phyloP scores from a whole-genome alignment of 768 basidiomycete species.

The Trametes villosa region DNA sequence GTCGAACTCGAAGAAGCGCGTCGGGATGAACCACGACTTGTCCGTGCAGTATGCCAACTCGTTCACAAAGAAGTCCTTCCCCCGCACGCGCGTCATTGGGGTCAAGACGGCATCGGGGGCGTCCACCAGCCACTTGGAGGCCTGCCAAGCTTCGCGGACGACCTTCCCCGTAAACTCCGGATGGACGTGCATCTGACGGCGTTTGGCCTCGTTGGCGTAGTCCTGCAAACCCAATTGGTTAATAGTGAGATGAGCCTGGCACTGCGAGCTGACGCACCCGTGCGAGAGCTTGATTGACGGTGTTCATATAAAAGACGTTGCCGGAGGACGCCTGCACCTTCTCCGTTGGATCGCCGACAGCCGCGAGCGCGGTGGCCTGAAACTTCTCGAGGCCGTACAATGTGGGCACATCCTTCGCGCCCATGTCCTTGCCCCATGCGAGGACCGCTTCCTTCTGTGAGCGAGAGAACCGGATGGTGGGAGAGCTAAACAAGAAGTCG shows the following conservation, averaged over 20 bases:
- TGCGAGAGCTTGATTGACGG: slow-evolving; percentile 21
- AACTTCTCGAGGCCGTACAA: slow-evolving; percentile 30
- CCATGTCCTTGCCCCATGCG: slow-evolving; percentile 34
- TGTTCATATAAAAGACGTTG: slow-evolving; percentile 37
- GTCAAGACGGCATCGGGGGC: slow-evolving; percentile 32
- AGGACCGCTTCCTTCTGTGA: slow-evolving; percentile 36
- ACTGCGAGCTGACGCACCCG: slow-evolving; percentile 21
- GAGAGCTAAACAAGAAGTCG: slow-evolving; percentile 38
- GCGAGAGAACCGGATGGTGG: slow-evolving; percentile 35
- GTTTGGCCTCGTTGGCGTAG: slow-evolving; percentile 32
- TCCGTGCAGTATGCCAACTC: slow-evolving; percentile 26
- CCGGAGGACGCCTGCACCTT: slow-evolving; percentile 28
- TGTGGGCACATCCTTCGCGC: slow-evolving; percentile 35
- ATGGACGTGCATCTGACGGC: slow-evolving; percentile 33
- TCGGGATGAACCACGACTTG: slow-evolving; percentile 22
- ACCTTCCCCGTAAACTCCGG: slow-evolving; percentile 29
- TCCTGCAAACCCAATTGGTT: slow-evolving; percentile 17
- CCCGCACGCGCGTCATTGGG: slow-evolving; percentile 29
- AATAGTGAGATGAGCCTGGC: background rate
- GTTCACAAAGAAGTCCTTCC: slow-evolving; percentile 30
- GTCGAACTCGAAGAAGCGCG: slow-evolving; percentile 15
- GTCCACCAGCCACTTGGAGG: slow-evolving; percentile 35
- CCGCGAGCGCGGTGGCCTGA: slow-evolving; percentile 22
- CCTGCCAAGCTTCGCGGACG: slow-evolving; percentile 34
- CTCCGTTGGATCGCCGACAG: slow-evolving; percentile 31